Base-by-base conservation (phyloP, 768 basidiomycete genomes). In the Rhizopogon salebrosus region DNA sequence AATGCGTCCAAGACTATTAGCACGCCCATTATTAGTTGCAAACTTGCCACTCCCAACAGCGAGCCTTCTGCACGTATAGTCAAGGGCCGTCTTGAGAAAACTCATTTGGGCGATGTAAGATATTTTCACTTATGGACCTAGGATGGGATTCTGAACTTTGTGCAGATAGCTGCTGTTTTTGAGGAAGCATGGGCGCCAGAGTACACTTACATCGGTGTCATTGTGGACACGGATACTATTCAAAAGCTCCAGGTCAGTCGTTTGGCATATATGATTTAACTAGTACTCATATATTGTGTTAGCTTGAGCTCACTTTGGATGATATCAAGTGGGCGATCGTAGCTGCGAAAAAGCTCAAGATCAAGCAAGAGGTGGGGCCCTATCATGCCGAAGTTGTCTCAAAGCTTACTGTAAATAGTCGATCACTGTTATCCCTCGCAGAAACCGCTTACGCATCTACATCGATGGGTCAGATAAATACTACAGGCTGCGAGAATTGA, bases 51-150 rank as follows among this genome's bases (percentile, higher is more conserved):
- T 7, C 75, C 78, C 49, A 77, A 89, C 57, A 93, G 84, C 58
- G 97, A 98, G 65, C 81, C 89, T n/a, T 92, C 95, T 20, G 97
- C 97, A 23, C 84, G 97, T 45, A 98, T 98, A 60, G 97, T 99
- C 57, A 98, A 99, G 70, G 97, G 87, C 11, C 81, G 97, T 41
- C 70, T 99, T 43, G 97, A 99, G 72, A 95, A 94, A 73, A 98
- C 97, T 0, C 78, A 91, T 53, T 74, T 99, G 20, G 90, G 94
- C 56, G 97, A 98, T 72, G 94, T 97, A 60, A 60, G 84, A 61
- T 9, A 38, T 40, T 54, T 22, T 20, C 14, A 8, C 43, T 20
- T 2, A 22, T 22, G 29, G 20, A 9, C 41, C n/a, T 41, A 49
- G 20, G 38, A 22, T 46, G 20, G 9, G 4, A 9, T 34, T 9